Base-by-base conservation (phyloP, 768 basidiomycete genomes). In the Suillus weaverae region DNA sequence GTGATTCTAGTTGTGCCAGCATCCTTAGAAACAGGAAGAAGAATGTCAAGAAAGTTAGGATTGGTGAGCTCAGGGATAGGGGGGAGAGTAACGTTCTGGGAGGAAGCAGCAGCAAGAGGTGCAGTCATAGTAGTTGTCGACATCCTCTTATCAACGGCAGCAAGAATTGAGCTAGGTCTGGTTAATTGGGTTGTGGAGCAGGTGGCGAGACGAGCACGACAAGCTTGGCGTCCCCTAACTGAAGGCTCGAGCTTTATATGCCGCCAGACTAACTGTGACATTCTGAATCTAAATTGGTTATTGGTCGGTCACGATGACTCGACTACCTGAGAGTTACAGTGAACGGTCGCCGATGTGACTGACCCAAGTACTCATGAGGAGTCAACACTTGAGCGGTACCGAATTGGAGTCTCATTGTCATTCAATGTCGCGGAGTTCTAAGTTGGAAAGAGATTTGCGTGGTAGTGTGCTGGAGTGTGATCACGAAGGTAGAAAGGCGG, bases 11-110 rank as follows among this genome's bases (percentile, higher is more conserved):
- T 51, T 32, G 43, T 60, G 61, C 30, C n/a, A 18, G 55, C 22
- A 22, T 53, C 30, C 48, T 32, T 43, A 5, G 61, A 39, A 3
- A 66, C 56, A 36, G 87, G 86, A n/a, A 89, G 66, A 26, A 90
- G 81, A 48, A 79, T 69, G 71, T 89, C 81, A 60, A 89, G 81
- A 67, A 85, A 89, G 68, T 83, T 80, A 38, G 82, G 75, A 61
- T 86, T 74, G 63, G 80, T 84, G 36, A 90, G 83, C 69, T 89
- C 88, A 1, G 83, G 83, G 53, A 91, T 81, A 43, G 74, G 63
- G 1, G 89, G 89, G 14, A 89, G 76, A 7, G 82, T 79, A 60
- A 87, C 77, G 51, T 74, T 78, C 67, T 86, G 87, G 51, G 79
- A 69, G 26, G 77, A 71, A 22, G 72, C 69, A 33, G 70, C 61